phyloP scores from a whole-genome alignment of 345 rosid species.

The Citrus unshiu region DNA sequence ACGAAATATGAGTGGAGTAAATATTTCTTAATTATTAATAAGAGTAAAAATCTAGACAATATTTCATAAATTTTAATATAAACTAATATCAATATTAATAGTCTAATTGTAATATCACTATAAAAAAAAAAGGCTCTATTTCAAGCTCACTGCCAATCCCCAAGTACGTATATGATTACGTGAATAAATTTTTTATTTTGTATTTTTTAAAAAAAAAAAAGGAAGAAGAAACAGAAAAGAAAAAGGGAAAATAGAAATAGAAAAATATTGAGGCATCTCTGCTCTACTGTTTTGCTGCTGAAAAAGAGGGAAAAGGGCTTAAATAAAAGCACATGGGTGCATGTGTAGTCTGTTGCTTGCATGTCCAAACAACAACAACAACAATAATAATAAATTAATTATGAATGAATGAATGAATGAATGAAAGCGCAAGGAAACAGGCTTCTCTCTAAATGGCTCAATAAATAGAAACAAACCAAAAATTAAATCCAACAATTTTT shows the following conservation, averaged over 20 bases:
- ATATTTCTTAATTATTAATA: too few species aligned
- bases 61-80: too few species aligned
- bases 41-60: too few species aligned
- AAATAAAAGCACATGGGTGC: conserved; percentile 43
- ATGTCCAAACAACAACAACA: conserved; percentile 3
- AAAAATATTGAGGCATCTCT: neutral
- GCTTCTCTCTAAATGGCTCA: conserved; percentile 4
- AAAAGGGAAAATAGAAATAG: neutral
- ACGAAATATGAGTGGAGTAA: fast-evolving
- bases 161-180: too few species aligned
- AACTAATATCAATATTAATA: too few species aligned
- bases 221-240: neutral
- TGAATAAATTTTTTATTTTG: too few species aligned
- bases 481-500: neutral
- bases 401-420: neutral
- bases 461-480: neutral
- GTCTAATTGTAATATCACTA: too few species aligned
- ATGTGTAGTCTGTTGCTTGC: conserved; percentile 25
- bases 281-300: conserved; percentile 1
- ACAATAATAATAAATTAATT: neutral
- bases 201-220: too few species aligned
- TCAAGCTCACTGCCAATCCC: too few species aligned
- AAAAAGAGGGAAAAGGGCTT: conserved; percentile 5
- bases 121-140: too few species aligned
- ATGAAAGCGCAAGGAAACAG: neutral